Evolutionary conservation across 768 basidiomycete genomes (phyloP), one percentile per base, ranked within the genome.

Genomic region (Daedaleopsis nitida): DNA sequence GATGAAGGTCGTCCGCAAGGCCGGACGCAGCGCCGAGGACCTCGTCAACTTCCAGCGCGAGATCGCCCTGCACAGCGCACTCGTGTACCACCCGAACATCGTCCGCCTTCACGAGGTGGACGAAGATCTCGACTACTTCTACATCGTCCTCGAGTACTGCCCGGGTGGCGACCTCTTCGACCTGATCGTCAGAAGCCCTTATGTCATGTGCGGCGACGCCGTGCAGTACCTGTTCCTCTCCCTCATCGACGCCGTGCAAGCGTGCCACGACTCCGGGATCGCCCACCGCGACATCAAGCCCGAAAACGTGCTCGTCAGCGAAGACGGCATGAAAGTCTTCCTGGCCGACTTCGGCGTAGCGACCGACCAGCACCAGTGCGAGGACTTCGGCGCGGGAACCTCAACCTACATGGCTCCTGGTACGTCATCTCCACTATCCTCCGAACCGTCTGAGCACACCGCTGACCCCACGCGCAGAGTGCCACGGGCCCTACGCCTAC

Each of bases 61-160:
- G 76, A 83, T 93, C 51, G 69, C 72, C 27, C 74, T 83, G 43
- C 87, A 89, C 69, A 74, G 75, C 44, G 62, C 78, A 60, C 85
- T 87, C 55, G 76, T 80, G 52, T 74, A 74, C 11, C 86, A 86
- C 62, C 78, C 81, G 10, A 82, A 83, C 63, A 81, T 96, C 69
- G 81, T 94, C 56, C 85, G 86, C 5, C 76, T 94, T 53, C 84
- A 88, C 73, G 78, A 83, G 23, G 77, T 84, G 60, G 77, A 92
- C 70, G 80, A 81, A 60, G 87, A 90, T 61, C 80, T 80, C 37
- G 72, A 76, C 32, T 86, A 79, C 70, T 73, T 91, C 68, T 93
- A 87, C 75, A 81, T 94, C 65, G 80, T 89, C 38, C 75, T 86
- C 62, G 84, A 87, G 59, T 74, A 59, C 55, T 67, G 69, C 62